Conservation (phyloP, 768 basidiomycete genomes). For the Boletus sp. region DNA sequence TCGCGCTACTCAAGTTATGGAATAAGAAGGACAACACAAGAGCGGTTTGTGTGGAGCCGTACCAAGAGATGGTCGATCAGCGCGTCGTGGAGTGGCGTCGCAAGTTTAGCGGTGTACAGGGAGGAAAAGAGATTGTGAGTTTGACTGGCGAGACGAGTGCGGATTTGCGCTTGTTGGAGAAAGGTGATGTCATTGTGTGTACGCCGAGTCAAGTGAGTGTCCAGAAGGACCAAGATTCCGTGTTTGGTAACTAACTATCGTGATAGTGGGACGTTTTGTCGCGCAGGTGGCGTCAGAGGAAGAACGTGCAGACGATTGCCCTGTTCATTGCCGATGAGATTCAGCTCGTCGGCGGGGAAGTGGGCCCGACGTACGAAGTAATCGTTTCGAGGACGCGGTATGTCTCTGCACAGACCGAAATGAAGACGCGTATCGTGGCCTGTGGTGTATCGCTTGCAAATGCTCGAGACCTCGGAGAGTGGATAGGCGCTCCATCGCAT, state of each 20-base stretch:
- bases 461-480: constrained; percentile 92
- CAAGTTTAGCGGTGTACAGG: constrained; percentile 81
- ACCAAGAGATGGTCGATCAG: constrained; percentile 95
- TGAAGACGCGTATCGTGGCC: constrained; percentile 91
- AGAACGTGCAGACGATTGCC: constrained; percentile 92
- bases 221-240: not conserved
- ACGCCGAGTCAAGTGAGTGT: constrained; percentile 80
- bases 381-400: constrained; percentile 96
- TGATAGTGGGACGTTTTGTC: constrained; percentile 92
- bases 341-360: constrained; percentile 90
- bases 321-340: constrained; percentile 94
- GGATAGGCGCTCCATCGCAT: constrained; percentile 93
- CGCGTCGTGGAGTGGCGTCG: constrained; percentile 84
- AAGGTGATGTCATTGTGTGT: constrained; percentile 90
- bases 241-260: not conserved
- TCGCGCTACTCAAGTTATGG: constrained; percentile 94
- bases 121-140: constrained; percentile 90
- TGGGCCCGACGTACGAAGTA: constrained; percentile 95
- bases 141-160: constrained; percentile 93
- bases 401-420: constrained; percentile 89
- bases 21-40: constrained; percentile 76
- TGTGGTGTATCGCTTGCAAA: constrained; percentile 95
- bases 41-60: constrained; percentile 94
- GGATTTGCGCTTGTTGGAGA: constrained; percentile 84
- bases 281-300: constrained; percentile 92